A percentile compares a stretch with the other conserved stretches of the same genome.
phyloP scores from a whole-genome alignment of 2,329 filamentous ascomycete species.

The Domatiomyces globalis region DNA sequence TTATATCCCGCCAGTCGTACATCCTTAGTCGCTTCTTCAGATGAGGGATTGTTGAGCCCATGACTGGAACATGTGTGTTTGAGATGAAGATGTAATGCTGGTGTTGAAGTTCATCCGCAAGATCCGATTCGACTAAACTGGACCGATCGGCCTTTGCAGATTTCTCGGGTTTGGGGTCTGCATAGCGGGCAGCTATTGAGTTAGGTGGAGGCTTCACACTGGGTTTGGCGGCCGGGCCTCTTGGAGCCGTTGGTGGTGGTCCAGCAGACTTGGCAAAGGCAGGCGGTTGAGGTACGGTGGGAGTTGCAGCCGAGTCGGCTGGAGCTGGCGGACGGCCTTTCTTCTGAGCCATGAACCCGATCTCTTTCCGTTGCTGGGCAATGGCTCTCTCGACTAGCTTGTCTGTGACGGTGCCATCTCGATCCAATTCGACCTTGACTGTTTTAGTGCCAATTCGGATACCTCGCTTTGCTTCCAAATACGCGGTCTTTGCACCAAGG shows the following conservation, averaged over 20 bases:
- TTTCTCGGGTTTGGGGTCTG: slow-evolving; percentile 3
- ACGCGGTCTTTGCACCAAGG: slow-evolving; percentile 66
- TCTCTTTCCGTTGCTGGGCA: slow-evolving; percentile 48
- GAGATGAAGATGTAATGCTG: slow-evolving; percentile 85
- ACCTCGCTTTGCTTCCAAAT: slow-evolving; percentile 58
- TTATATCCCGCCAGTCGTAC: slow-evolving; percentile 66
- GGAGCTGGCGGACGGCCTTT: slow-evolving; percentile 6
- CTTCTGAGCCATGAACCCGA: slow-evolving; percentile 24
- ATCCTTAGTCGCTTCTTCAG: slow-evolving; percentile 78
- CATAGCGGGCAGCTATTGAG: slow-evolving; percentile 1
- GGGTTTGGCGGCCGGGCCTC: slow-evolving; percentile 57
- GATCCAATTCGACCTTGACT: slow-evolving; percentile 75
- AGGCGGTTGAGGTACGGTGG: slow-evolving; percentile 19
- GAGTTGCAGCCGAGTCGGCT: slow-evolving; percentile 13
- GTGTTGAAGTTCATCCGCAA: slow-evolving; percentile 56
- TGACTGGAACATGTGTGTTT: slow-evolving; percentile 72
- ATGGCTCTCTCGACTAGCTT: slow-evolving; percentile 63
- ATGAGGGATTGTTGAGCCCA: slow-evolving; percentile 73
- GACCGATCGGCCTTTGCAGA: slow-evolving; percentile 24
- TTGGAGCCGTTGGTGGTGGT: slow-evolving; percentile 72
- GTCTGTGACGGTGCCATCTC: slow-evolving; percentile 69
- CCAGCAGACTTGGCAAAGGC: slow-evolving; percentile 39
- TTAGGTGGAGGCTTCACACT: slow-evolving; percentile 22
- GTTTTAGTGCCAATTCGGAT: slow-evolving; percentile 63
- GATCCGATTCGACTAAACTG: slow-evolving; percentile 48